Conservation (phyloP, 306 rosid genomes). For the Oxytropis ochrocephala region DNA sequence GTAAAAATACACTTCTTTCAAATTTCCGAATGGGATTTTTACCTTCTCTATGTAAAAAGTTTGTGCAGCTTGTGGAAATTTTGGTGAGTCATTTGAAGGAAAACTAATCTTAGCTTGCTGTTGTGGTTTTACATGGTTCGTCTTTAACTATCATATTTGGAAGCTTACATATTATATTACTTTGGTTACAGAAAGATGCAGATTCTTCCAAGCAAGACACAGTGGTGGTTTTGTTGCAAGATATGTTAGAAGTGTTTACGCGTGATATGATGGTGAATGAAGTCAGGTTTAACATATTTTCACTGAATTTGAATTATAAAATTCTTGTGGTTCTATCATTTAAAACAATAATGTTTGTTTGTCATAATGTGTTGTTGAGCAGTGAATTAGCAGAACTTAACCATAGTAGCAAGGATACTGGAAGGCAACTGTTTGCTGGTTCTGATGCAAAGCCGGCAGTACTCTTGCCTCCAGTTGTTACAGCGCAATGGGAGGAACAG, state of each 20-base stretch:
- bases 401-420: constrained; percentile 73
- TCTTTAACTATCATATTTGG: constrained; percentile 12
- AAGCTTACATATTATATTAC: constrained; percentile 27
- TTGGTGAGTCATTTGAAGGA: constrained; percentile 54
- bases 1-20: constrained; percentile 72
- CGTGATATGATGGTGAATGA: constrained; percentile 95
- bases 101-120: constrained; percentile 4
- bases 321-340: background rate
- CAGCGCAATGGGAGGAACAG: constrained; percentile 99
- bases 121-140: constrained; percentile 11
- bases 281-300: constrained; percentile 49
- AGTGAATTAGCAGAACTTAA: constrained; percentile 88
- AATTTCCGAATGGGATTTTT: constrained; percentile 82
- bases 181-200: constrained; percentile 58
- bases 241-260: constrained; percentile 94
- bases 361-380: constrained; percentile 20
- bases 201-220: constrained; percentile 53
- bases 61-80: constrained; percentile 84
- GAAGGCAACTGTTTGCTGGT: constrained; percentile 95
- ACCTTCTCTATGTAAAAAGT: constrained; percentile 76
- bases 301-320: constrained; percentile 3
- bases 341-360: constrained; percentile 5
- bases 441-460: constrained; percentile 74
- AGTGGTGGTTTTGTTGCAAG: constrained; percentile 84
- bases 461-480: constrained; percentile 65